Evolutionary conservation across 2,329 filamentous ascomycete genomes (phyloP), one percentile per base, ranked within the genome.

Genomic region (Fusarium paranaense): DNA sequence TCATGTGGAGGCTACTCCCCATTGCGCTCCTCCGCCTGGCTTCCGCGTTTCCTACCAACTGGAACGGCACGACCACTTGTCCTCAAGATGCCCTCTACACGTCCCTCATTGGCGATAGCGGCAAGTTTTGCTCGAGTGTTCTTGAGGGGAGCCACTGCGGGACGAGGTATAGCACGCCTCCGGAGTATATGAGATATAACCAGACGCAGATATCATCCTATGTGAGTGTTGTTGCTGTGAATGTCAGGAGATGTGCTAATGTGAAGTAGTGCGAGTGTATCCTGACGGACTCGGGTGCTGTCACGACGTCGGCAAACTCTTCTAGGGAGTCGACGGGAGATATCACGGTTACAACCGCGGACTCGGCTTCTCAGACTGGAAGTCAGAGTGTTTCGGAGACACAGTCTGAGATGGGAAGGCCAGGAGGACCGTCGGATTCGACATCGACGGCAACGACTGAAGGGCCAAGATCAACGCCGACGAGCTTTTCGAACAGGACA

Each of bases 21-120:
- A 45, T 78, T 5, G 7, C 70, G 18, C 35, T 72, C 56, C 61
- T 62, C 70, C 54, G 27, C 38, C 33, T 50, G 37, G 58, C 54
- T 5, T 50, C n/a, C 57, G 67, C 30, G n/a, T 76, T 67, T 27
- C 77, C 42, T 2, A 62, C 65, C 22, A 66, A 64, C 27, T 75
- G 72, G 72, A 73, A 78, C 20, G 56, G 60, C 5, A 74, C 73
- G 9, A 35, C 56, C 6, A 62, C 75, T 1, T 83, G 81, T 62
- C 72, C 74, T 2, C 74, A 66, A 4, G 81, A 83, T 58, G 68
- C 71, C 5, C 76, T 83, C 11, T 83, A 80, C 62, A 79, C 77
- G 1, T 81, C 81, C 1, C 75, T 83, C 9, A 50, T 71, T 7
- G 62, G 66, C 27, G 67, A 79, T n/a, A 80, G 78, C 1, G 63